Evolutionary conservation across 805 yeast species (phyloP).

Genomic region (Pichia insulana): DNA sequence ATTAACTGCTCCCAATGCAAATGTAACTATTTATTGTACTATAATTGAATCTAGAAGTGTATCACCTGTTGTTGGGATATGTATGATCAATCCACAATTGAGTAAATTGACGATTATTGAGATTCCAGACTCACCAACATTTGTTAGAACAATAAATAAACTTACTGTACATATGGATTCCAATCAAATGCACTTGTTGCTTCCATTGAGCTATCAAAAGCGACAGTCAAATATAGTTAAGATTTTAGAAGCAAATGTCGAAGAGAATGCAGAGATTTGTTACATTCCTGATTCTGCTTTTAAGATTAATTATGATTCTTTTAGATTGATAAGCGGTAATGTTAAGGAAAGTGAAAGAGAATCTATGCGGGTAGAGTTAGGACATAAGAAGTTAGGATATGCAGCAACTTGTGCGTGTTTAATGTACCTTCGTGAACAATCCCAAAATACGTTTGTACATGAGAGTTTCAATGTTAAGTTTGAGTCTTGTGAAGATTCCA

Average conservation of each 20-base stretch:
- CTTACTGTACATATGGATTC: constrained; percentile 21
- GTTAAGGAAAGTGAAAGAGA: constrained; percentile 14
- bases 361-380: constrained; percentile 20
- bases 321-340: constrained; percentile 6
- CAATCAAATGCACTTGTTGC: constrained; percentile 28
- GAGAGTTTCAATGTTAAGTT: constrained; percentile 29
- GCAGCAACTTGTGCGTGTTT: constrained; percentile 29
- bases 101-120: constrained; percentile 32
- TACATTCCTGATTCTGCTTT: constrained; percentile 23
- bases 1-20: constrained; percentile 1
- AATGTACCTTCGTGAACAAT: constrained; percentile 15
- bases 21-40: constrained; percentile 7
- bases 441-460: constrained; percentile 15
- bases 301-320: constrained; percentile 7
- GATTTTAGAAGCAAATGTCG: constrained; percentile 25
- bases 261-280: constrained; percentile 14
- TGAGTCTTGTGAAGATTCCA: constrained; percentile 32
- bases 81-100: constrained; percentile 30
- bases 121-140: constrained; percentile 37
- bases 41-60: constrained; percentile 18
- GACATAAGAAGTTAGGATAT: constrained; percentile 24
- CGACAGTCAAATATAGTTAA: constrained; percentile 26
- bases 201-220: constrained; percentile 24
- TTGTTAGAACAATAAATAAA: constrained; percentile 36
- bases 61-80: constrained; percentile 30